Evolutionary conservation across 2,329 filamentous ascomycete genomes (phyloP).

Genomic region (Dichotomopilus funicola): DNA sequence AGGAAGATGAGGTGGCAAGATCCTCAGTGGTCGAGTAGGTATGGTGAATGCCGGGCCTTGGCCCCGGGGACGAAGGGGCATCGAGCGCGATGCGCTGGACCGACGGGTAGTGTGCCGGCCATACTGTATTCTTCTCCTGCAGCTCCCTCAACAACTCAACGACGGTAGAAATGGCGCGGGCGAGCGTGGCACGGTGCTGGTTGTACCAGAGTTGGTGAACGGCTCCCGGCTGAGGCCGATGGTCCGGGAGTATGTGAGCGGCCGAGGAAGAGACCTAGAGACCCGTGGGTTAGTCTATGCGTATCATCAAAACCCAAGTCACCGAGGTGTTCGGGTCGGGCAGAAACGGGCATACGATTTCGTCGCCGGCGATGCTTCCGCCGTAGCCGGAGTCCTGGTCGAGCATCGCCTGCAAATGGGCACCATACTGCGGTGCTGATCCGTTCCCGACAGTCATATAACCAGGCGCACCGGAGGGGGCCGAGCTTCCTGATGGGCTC

Average conservation of each 20-base stretch:
- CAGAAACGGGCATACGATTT: constrained; percentile 30
- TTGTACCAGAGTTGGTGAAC: constrained; percentile 94
- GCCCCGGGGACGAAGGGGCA: constrained; percentile 39
- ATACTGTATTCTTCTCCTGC: constrained; percentile 81
- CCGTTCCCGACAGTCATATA: constrained; percentile 89
- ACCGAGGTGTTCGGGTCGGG: constrained; percentile 31
- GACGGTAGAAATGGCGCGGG: constrained; percentile 77
- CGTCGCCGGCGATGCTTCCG: constrained; percentile 65
- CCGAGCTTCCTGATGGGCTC: constrained; percentile 6
- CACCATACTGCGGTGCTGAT: constrained; percentile 72
- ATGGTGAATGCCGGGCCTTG: constrained; percentile 57
- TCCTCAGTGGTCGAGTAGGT: constrained; percentile 55
- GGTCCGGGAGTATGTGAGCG: constrained; percentile 50
- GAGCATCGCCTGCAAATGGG: constrained; percentile 71
- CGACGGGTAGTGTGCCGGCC: constrained; percentile 93
- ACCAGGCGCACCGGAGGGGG: constrained; percentile 22
- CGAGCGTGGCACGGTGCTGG: constrained; percentile 80
- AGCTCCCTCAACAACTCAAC: constrained; percentile 77
- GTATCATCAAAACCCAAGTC: constrained; percentile 39
- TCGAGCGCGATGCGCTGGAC: constrained; percentile 55
- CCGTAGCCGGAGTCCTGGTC: constrained; percentile 91
- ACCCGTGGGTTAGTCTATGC: constrained; percentile 41
- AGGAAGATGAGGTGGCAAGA: constrained; percentile 31
- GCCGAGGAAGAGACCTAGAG: constrained; percentile 28
- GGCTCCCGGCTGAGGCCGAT: constrained; percentile 67